Evolutionary conservation across 768 basidiomycete species (phyloP).

Genomic region (Trametes coccinea): DNA sequence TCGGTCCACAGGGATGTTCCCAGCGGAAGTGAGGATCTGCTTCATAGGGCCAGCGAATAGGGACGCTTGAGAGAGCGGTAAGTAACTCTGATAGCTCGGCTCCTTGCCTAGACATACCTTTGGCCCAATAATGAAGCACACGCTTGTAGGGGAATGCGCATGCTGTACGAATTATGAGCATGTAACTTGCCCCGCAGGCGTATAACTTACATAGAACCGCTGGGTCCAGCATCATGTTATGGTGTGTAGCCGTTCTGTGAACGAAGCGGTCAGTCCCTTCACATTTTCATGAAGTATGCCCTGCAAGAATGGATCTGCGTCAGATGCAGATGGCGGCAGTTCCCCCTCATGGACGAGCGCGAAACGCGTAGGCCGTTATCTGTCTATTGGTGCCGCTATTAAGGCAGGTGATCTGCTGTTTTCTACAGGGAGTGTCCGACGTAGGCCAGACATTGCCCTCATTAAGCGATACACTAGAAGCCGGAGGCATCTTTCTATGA

Average conservation of each 20-base stretch:
- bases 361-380: background rate
- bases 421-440: background rate
- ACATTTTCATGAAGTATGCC: background rate
- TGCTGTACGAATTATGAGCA: slow-evolving; percentile 39
- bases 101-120: slow-evolving; percentile 51
- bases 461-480: background rate
- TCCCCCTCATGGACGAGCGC: no score
- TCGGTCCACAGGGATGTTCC: slow-evolving; percentile 97
- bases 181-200: background rate
- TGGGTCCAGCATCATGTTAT: slow-evolving; percentile 96
- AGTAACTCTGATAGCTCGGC: slow-evolving; percentile 8
- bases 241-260: slow-evolving; percentile 77
- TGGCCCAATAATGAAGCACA: slow-evolving; percentile 92
- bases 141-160: slow-evolving; percentile 79
- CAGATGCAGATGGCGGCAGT: background rate
- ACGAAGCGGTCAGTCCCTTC: background rate
- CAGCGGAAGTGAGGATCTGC: slow-evolving; percentile 80
- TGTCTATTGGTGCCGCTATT: slow-evolving; percentile 1
- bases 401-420: background rate
- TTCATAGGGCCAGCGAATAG: slow-evolving; percentile 81
- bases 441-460: background rate
- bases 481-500: background rate
- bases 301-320: background rate
- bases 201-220: slow-evolving; percentile 67
- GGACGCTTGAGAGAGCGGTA: slow-evolving; percentile 46